Conservation (phyloP, 2,329 filamentous ascomycete species). For the Stromatinia cepivora region DNA sequence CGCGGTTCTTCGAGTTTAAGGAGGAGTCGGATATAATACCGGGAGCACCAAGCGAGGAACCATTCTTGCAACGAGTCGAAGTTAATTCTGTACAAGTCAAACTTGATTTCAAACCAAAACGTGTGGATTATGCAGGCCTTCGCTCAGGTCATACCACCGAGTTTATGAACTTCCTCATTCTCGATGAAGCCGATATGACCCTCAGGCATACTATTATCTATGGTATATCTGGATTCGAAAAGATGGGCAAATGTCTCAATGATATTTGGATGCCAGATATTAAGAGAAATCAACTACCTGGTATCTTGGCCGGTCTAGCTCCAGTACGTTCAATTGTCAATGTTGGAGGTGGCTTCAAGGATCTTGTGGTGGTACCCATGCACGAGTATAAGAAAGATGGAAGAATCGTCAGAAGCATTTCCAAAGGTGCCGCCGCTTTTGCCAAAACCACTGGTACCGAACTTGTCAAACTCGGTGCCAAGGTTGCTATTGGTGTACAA, state of each 20-base stretch:
- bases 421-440: constrained; percentile 87
- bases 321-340: constrained; percentile 90
- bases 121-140: constrained; percentile 92
- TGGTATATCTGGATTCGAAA: constrained; percentile 86
- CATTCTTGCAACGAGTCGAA: constrained; percentile 88
- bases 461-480: constrained; percentile 90
- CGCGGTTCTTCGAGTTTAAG: constrained; percentile 96
- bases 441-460: constrained; percentile 92
- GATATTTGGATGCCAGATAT: constrained; percentile 97
- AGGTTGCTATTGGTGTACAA: constrained; percentile 91
- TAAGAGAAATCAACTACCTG: constrained; percentile 81
- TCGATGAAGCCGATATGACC: constrained; percentile 84
- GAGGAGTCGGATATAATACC: constrained; percentile 64
- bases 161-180: constrained; percentile 97
- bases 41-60: constrained; percentile 66
- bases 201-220: constrained; percentile 90
- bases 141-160: constrained; percentile 93
- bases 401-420: constrained; percentile 84
- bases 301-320: constrained; percentile 83
- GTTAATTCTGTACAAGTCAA: constrained; percentile 80
- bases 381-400: constrained; percentile 93
- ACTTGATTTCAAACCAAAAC: constrained; percentile 96
- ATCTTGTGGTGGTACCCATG: constrained; percentile 87
- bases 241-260: constrained; percentile 84
- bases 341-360: constrained; percentile 80